Evolutionary conservation across 164 flowering plant genomes (phyloP).

Genomic region (Macadamia integrifolia): DNA sequence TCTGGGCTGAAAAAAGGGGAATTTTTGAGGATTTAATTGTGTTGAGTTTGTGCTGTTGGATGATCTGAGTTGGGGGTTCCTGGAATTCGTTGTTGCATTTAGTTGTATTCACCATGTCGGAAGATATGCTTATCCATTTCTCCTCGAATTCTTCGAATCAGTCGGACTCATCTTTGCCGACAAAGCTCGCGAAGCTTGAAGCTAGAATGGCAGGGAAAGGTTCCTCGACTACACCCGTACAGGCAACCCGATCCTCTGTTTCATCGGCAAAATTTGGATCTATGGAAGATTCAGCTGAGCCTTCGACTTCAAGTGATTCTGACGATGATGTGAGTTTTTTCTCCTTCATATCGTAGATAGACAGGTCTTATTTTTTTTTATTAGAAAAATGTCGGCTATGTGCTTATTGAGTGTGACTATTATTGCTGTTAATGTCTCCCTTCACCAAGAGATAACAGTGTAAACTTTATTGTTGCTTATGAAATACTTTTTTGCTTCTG

Average conservation of each 20-base stretch:
- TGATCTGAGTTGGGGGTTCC: conserved; percentile 17
- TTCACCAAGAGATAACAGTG: too few relatives aligned
- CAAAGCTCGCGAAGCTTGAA: conserved; percentile 93
- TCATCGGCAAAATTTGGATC: conserved; percentile 35
- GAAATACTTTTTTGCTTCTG: too few relatives aligned
- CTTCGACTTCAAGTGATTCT: conserved; percentile 59
- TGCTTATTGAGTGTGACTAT: too few relatives aligned
- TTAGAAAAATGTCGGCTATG: too few relatives aligned
- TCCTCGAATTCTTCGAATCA: conserved; percentile 89
- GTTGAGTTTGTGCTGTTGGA: neutral
- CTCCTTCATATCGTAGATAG: too few relatives aligned
- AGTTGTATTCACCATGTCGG: conserved; percentile 53
- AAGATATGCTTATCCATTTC: conserved; percentile 74
- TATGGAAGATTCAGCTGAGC: conserved; percentile 31
- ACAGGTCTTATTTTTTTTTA: too few relatives aligned
- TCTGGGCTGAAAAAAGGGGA: too few relatives aligned
- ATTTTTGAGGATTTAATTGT: too few relatives aligned
- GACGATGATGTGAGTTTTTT: conserved; percentile 66
- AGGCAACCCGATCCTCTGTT: conserved; percentile 33
- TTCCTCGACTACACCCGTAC: conserved; percentile 33
- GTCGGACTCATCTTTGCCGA: conserved; percentile 75
- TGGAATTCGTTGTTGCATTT: conserved; percentile 11
- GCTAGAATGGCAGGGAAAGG: conserved; percentile 84
- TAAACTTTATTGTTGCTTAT: too few relatives aligned
- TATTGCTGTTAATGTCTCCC: too few relatives aligned